Evolutionary conservation across 768 basidiomycete species (phyloP).

Genomic region (Collybia sp.): DNA sequence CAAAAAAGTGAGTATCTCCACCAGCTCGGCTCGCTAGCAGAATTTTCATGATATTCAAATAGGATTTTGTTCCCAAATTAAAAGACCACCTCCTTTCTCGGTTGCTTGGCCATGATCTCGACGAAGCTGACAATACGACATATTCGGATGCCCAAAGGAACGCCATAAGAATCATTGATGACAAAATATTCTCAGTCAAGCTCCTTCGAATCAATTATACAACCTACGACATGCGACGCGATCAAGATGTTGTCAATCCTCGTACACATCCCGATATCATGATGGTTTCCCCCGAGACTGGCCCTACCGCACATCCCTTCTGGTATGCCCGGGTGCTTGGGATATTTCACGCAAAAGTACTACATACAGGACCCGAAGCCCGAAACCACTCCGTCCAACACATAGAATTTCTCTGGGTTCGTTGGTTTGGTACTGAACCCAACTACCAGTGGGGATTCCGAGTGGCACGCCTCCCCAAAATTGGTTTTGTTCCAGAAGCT

Average conservation of each 20-base stretch:
- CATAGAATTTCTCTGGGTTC: constrained; percentile 33
- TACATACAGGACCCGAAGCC: constrained; percentile 8
- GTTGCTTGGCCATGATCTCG: constrained; percentile 6
- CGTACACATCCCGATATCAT: constrained; percentile 31
- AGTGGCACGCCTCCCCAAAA: constrained; percentile 14
- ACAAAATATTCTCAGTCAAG: constrained; percentile 23
- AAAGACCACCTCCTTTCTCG: constrained; percentile 19
- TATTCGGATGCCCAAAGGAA: constrained; percentile 12
- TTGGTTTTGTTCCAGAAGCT: constrained; percentile 19
- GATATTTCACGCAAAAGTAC: constrained; percentile 24
- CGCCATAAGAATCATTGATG: constrained; percentile 14
- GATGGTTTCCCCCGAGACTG: constrained; percentile 17
- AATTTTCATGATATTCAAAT: background rate
- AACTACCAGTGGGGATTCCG: constrained; percentile 10
- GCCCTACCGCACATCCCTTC: constrained; percentile 18
- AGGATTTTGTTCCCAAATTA: constrained; percentile 16
- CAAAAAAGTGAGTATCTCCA: constrained; percentile 1
- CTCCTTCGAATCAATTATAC: constrained; percentile 31
- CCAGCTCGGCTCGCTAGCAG: too few species aligned
- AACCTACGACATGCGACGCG: constrained; percentile 28
- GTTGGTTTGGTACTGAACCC: constrained; percentile 28
- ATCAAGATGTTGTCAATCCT: constrained; percentile 33
- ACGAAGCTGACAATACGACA: constrained; percentile 8
- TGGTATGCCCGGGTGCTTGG: constrained; percentile 31
- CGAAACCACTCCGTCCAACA: background rate